These are phyloP conservation scores for Moesziomyces sp. DNA, from an alignment of 1,284 basidiomycete species.

Conservation along the genomic window DNA sequence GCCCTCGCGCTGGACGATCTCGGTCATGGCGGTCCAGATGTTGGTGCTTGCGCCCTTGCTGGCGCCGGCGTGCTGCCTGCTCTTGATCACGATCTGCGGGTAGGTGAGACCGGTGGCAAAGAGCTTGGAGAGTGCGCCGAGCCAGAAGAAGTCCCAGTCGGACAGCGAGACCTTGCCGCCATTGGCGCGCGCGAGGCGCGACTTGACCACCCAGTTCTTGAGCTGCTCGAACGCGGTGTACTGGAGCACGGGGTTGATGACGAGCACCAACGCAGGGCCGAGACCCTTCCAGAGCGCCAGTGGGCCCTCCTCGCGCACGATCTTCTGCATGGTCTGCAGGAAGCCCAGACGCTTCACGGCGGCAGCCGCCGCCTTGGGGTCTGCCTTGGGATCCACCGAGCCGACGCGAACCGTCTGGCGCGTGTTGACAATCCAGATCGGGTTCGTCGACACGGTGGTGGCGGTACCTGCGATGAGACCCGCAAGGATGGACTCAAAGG, in stretches of 20 bases:
- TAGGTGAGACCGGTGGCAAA: conserved; percentile 66
- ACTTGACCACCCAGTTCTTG: conserved; percentile 63
- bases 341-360: conserved; percentile 58
- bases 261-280: conserved; percentile 89
- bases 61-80: conserved; percentile 62
- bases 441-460: conserved; percentile 90
- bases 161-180: conserved; percentile 44
- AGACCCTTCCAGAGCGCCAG: conserved; percentile 93
- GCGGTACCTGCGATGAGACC: conserved; percentile 90
- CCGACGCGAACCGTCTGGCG: conserved; percentile 74
- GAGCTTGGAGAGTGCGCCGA: conserved; percentile 65
- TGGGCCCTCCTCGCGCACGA: conserved; percentile 81
- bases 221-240: conserved; percentile 67
- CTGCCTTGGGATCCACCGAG: conserved; percentile 21
- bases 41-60: conserved; percentile 56
- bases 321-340: conserved; percentile 77
- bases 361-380: conserved; percentile 21
- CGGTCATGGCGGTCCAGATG: conserved; percentile 66
- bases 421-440: conserved; percentile 77
- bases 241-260: conserved; percentile 90
- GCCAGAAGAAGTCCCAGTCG: conserved; percentile 67
- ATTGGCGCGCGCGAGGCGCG: conserved; percentile 42
- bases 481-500: conserved; percentile 87
- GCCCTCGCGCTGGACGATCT: conserved; percentile 63
- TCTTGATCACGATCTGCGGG: conserved; percentile 68